Conservation (phyloP, 2,329 filamentous ascomycete genomes). For the Curvularia eragrostidis region DNA sequence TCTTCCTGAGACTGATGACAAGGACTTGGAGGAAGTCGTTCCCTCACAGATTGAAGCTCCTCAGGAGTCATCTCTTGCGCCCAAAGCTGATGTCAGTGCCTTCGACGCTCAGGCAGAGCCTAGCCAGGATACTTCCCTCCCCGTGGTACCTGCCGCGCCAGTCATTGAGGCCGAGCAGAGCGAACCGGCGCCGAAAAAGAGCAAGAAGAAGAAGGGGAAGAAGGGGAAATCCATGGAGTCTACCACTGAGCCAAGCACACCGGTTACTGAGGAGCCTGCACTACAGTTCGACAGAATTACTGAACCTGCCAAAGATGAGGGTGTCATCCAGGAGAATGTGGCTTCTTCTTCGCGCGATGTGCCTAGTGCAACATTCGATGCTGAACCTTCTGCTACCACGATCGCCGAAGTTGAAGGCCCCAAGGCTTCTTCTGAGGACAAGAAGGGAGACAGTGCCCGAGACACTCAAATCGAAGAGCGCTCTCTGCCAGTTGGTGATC, state of each 20-base stretch:
- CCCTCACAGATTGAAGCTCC: not conserved
- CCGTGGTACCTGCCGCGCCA: not conserved
- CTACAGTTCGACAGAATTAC: conserved; percentile 9
- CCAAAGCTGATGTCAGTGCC: not conserved
- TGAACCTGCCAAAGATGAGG: conserved; percentile 9
- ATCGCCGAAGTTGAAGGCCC: conserved; percentile 11
- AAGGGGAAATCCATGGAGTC: conserved; percentile 24
- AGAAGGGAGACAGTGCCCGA: conserved; percentile 21
- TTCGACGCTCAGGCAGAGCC: conserved; percentile 8
- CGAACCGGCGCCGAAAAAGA: conserved; percentile 24
- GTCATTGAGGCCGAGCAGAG: not conserved
- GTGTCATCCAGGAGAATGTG: conserved; percentile 4
- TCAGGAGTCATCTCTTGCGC: not conserved
- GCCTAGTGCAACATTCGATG: not conserved
- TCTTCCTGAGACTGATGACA: conserved; percentile 8
- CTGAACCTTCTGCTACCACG: conserved; percentile 4
- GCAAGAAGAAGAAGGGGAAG: conserved; percentile 38
- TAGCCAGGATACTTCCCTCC: conserved; percentile 10
- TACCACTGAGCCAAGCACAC: conserved; percentile 17
- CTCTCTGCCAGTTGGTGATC: not conserved
- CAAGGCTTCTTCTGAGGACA: conserved; percentile 22
- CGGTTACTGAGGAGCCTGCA: conserved; percentile 12
- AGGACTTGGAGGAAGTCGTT: conserved; percentile 5
- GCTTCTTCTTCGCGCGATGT: conserved; percentile 1
- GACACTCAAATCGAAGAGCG: conserved; percentile 7